Percentiles rank a stretch among this genome's conserved stretches.
phyloP scores from a whole-genome alignment of 2,329 filamentous ascomycete genomes.

The Arthrobotrys sinensis region DNA sequence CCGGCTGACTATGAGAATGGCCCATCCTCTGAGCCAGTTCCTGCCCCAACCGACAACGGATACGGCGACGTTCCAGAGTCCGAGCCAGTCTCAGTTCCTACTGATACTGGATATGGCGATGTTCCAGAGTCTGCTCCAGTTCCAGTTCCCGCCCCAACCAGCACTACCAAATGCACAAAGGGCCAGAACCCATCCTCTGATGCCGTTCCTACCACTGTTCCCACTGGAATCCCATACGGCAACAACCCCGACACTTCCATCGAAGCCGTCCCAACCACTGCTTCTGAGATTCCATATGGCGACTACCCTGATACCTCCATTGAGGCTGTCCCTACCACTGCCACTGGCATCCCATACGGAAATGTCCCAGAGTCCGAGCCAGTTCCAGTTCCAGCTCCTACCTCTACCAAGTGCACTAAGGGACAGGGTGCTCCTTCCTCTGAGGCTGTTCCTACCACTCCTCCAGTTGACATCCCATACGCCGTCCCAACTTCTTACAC shows the following conservation, averaged over 20 bases:
- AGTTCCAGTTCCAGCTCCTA: conserved; percentile 11
- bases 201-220: conserved; percentile 34
- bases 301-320: not conserved
- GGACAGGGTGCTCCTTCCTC: conserved; percentile 25
- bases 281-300: conserved; percentile 10
- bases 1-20: not conserved
- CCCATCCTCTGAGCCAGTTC: conserved; percentile 7
- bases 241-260: conserved; percentile 20
- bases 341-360: conserved; percentile 9
- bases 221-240: conserved; percentile 37
- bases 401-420: conserved; percentile 49
- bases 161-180: conserved; percentile 36
- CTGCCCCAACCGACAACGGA: conserved; percentile 5
- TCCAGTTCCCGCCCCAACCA: conserved; percentile 15
- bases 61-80: not conserved
- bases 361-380: conserved; percentile 6
- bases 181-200: conserved; percentile 8
- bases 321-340: conserved; percentile 10
- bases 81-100: conserved; percentile 20
- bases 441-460: conserved; percentile 19
- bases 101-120: conserved; percentile 3
- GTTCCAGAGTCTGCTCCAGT: conserved; percentile 19
- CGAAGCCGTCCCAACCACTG: conserved; percentile 43
- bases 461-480: conserved; percentile 19
- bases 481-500: conserved; percentile 31